These are phyloP conservation scores for Cerioporus squamosus DNA, from an alignment of 1,284 basidiomycete genomes.

Conservation along the genomic window DNA sequence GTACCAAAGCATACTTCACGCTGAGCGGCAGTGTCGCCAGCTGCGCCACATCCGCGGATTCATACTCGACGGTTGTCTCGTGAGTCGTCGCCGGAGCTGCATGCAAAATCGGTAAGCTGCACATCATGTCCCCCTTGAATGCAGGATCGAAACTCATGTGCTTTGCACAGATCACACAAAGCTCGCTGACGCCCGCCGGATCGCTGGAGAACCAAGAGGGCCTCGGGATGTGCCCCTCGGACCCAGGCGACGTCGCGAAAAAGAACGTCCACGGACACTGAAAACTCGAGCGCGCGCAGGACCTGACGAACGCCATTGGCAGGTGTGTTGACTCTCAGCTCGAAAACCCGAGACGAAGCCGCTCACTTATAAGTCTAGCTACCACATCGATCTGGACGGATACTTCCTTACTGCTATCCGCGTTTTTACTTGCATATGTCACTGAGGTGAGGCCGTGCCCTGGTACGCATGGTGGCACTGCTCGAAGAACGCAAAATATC, in stretches of 20 bases:
- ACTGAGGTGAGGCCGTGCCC: constrained; percentile 87
- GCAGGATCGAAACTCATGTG: not conserved
- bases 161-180: constrained; percentile 70
- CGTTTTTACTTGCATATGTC: constrained; percentile 82
- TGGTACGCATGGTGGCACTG: constrained; percentile 85
- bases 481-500: constrained; percentile 96
- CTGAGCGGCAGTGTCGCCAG: constrained; percentile 98
- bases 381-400: constrained; percentile 97
- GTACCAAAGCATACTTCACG: constrained; percentile 94
- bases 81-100: constrained; percentile 85
- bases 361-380: constrained; percentile 50
- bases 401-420: constrained; percentile 84
- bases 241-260: constrained; percentile 84
- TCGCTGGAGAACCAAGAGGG: constrained; percentile 81
- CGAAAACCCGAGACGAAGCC: no score
- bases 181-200: constrained; percentile 89
- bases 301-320: constrained; percentile 88
- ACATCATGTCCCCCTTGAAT: no score
- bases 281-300: constrained; percentile 93
- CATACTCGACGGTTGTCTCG: constrained; percentile 93
- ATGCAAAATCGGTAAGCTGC: constrained; percentile 62
- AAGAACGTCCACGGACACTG: constrained; percentile 97
- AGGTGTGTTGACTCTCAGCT: constrained; percentile 51
- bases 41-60: constrained; percentile 95
- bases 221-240: constrained; percentile 84